phyloP scores from a whole-genome alignment of 352 stramenopile species.

The Discostella stelligera region DNA sequence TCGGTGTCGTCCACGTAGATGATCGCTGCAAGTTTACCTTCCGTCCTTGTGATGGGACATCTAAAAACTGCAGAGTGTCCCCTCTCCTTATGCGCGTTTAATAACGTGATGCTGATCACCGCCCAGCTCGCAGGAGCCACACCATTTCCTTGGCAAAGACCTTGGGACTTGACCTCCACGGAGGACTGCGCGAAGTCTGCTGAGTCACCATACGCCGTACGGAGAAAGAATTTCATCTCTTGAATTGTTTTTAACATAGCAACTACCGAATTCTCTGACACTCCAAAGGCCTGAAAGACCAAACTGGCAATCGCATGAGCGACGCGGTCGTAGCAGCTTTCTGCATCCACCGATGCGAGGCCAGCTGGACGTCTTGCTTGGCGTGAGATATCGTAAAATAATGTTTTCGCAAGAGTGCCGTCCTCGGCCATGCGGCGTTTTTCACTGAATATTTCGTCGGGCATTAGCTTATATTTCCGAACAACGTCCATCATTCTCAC shows the following conservation, averaged over 20 bases:
- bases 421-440: constrained; percentile 5
- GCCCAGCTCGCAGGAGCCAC: constrained; percentile 2
- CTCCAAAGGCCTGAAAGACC: constrained; percentile 14
- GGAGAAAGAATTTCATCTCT: no score
- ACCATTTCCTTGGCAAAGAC: constrained; percentile 11
- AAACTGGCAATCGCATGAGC: constrained; percentile 22
- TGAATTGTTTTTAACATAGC: constrained; percentile 19
- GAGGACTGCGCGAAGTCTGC: background rate
- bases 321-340: no score
- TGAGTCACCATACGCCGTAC: no score
- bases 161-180: background rate
- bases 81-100: background rate
- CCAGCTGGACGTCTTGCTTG: background rate
- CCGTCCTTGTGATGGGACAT: constrained; percentile 15
- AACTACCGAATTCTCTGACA: background rate
- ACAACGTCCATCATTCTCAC: constrained; percentile 17
- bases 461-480: no score
- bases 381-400: constrained; percentile 3
- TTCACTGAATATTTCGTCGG: constrained; percentile 22
- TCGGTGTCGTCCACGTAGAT: no score
- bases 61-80: no score
- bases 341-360: constrained; percentile 17
- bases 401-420: constrained; percentile 15
- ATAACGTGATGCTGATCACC: background rate
- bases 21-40: constrained; percentile 6